These are phyloP conservation scores for Aspergillus haitiensis DNA, from an alignment of 495 filamentous ascomycete species.

Conservation along the genomic window DNA sequence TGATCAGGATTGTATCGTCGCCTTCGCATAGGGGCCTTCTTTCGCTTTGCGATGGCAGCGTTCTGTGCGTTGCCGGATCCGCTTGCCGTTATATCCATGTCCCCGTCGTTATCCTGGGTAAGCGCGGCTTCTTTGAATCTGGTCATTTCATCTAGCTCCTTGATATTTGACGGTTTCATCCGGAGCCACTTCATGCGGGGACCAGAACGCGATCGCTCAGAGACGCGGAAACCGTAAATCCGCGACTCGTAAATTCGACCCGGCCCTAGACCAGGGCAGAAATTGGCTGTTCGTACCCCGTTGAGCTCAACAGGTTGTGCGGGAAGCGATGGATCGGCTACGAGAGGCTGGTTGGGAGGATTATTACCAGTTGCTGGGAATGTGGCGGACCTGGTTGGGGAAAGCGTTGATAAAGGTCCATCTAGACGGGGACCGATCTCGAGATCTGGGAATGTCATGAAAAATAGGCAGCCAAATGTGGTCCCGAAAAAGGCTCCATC, in stretches of 20 bases:
- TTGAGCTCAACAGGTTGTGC: slow-evolving; percentile 68
- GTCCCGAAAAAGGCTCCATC: slow-evolving; percentile 98
- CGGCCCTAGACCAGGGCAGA: slow-evolving; percentile 81
- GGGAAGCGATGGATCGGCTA: slow-evolving; percentile 33
- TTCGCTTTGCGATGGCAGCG: slow-evolving; percentile 45
- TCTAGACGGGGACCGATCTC: slow-evolving; percentile 58
- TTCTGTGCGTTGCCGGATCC: slow-evolving; percentile 31
- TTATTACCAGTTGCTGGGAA: slow-evolving; percentile 31
- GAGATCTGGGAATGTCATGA: slow-evolving; percentile 96
- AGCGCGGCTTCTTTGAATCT: slow-evolving; percentile 42
- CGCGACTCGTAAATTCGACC: slow-evolving; percentile 88
- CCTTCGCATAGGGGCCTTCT: slow-evolving; percentile 54
- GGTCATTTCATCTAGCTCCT: slow-evolving; percentile 76
- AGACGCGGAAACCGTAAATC: slow-evolving; percentile 95
- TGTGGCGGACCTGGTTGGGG: slow-evolving; percentile 38
- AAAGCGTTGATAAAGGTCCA: slow-evolving; percentile 18
- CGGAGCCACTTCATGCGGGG: slow-evolving; percentile 97
- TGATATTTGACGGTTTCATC: slow-evolving; percentile 74
- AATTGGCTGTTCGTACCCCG: slow-evolving; percentile 77
- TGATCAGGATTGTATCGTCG: slow-evolving; percentile 42
- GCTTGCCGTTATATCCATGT: slow-evolving; percentile 42
- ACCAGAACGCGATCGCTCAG: slow-evolving; percentile 79
- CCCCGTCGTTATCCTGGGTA: slow-evolving; percentile 51
- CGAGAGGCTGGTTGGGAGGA: slow-evolving; percentile 23
- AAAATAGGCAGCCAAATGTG: slow-evolving; percentile 91